Percentiles rank a stretch among this genome's conserved stretches.
phyloP scores from a whole-genome alignment of 1,284 basidiomycete genomes.

The Ceratobasidium sp. region DNA sequence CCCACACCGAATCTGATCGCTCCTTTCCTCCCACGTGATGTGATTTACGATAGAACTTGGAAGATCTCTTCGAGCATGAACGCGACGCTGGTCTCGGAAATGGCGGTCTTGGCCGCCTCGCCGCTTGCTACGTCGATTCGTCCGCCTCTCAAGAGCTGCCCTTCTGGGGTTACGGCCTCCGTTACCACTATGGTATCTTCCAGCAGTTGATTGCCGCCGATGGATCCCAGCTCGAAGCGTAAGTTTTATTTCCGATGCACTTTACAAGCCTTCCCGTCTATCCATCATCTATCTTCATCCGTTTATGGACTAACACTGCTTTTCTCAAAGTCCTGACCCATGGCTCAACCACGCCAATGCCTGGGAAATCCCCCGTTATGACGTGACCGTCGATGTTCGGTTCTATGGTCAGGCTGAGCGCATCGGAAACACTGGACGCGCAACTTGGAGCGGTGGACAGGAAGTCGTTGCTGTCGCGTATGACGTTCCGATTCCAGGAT shows the following conservation, averaged over 20 bases:
- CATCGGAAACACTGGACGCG: slow-evolving; percentile 61
- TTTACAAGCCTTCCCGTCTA: no score
- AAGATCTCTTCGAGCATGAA: slow-evolving; percentile 85
- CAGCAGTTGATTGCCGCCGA: slow-evolving; percentile 87
- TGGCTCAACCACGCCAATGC: slow-evolving; percentile 89
- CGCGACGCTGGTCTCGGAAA: slow-evolving; percentile 92
- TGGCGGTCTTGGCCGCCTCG: slow-evolving; percentile 86
- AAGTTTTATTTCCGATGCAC: slow-evolving; percentile 14
- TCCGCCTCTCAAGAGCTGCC: slow-evolving; percentile 80
- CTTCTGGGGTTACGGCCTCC: slow-evolving; percentile 88
- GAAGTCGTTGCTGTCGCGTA: slow-evolving; percentile 91
- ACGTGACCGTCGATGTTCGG: slow-evolving; percentile 79
- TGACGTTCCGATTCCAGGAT: slow-evolving; percentile 92
- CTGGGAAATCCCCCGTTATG: slow-evolving; percentile 85
- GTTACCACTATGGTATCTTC: slow-evolving; percentile 56
- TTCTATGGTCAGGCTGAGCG: slow-evolving; percentile 86
- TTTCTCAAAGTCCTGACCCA: slow-evolving; percentile 80
- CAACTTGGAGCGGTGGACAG: slow-evolving; percentile 87
- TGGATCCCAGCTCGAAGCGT: slow-evolving; percentile 83
- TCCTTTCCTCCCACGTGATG: background rate
- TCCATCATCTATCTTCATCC: background rate
- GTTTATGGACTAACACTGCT: slow-evolving; percentile 3
- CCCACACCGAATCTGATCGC: background rate
- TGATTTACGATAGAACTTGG: slow-evolving; percentile 72
- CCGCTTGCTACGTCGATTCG: slow-evolving; percentile 91